Evolutionary conservation across 805 yeast species (phyloP), one percentile per base, ranked within the genome.

Genomic region (Saturnispora sanitii): DNA sequence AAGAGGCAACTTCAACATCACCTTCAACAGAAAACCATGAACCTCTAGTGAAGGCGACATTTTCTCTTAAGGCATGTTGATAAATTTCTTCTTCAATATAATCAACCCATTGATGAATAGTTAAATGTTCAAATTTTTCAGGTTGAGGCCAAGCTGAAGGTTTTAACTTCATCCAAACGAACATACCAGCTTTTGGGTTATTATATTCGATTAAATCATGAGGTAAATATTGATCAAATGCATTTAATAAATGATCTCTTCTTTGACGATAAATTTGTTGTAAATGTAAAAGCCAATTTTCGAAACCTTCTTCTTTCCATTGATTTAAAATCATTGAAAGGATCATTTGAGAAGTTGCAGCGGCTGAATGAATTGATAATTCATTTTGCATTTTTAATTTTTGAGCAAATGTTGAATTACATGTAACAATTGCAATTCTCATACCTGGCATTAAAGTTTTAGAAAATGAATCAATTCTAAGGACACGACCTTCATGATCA

Each of bases 401-500:
- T 44, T 74, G 72, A 42, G 77, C 58, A 31, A 82, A 65, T 2
- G 49, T 49, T 19, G 67, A 66, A 58, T 82, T 85, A 20, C 77
- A 84, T 9, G 79, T 75, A 44, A 83, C 66, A 77, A 85, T 79
- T 11, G 92, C 87, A 35, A 78, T 58, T 54, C 94, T 69, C 26
- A 75, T 57, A 39, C 94, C 94, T 2, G 94, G 94, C 13, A 85
- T 86, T 43, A 82, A 62, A 38, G 78, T 78, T 60, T 83, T 83
- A 32, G 90, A 82, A 53, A 83, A 78, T 4, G 90, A 79, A 51
- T 83, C 94, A 45, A 83, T 68, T 47, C 94, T 68, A 35, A 83
- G 56, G 13, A 84, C 92, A 49, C 92, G 70, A 37, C 94, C 94
- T 40, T 81, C 87, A 18, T 66, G 65, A 59, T 84, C 95, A 41